phyloP scores from a whole-genome alignment of 164 flowering plant species.

The Houttuynia cordata region DNA sequence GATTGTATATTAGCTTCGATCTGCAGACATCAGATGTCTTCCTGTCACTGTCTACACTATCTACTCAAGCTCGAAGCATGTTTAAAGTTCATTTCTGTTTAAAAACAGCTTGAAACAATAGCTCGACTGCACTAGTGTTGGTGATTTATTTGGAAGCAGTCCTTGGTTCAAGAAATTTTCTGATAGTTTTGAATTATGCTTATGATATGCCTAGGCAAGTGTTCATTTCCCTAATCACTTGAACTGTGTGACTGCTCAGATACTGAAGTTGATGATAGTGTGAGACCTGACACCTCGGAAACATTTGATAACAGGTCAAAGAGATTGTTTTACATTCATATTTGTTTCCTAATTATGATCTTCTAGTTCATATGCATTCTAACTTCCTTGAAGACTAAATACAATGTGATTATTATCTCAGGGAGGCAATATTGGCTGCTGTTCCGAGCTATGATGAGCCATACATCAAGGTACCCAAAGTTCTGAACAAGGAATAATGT shows the following conservation, averaged over 20 bases:
- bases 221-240: not conserved
- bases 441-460: conserved; percentile 74
- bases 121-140: no score
- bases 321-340: not conserved
- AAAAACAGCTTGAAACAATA: no score
- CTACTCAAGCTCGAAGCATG: no score
- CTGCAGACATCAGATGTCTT: not conserved
- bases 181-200: not conserved
- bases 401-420: conserved; percentile 7
- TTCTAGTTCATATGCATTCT: not conserved
- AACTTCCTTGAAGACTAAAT: not conserved
- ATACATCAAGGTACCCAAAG: conserved; percentile 77
- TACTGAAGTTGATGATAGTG: conserved; percentile 39
- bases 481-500: conserved; percentile 64
- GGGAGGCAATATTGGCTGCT: conserved; percentile 59
- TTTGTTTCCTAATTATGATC: not conserved
- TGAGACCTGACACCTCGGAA: conserved; percentile 55
- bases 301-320: conserved; percentile 67
- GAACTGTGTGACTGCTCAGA: conserved; percentile 31
- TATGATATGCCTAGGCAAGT: not conserved
- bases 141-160: not conserved
- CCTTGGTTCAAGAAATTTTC: not conserved
- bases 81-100: no score
- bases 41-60: no score
- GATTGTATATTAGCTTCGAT: not conserved